Evolutionary conservation across 1,139 yeast species (phyloP).

Genomic region (Protomyces gravidus): DNA sequence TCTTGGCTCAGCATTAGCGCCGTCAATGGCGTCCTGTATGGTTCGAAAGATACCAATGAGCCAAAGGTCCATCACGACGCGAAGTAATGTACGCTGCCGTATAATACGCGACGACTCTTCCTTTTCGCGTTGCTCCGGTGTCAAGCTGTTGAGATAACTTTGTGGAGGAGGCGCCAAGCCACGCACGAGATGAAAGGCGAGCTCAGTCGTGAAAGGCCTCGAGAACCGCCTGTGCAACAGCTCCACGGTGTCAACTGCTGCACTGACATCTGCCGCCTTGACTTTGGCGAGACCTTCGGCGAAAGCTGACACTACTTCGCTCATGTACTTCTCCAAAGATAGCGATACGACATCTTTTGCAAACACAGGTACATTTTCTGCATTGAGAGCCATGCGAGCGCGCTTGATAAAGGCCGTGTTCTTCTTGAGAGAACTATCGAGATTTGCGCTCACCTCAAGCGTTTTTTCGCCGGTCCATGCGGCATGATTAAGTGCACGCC

Average conservation of each 20-base stretch:
- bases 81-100: slow-evolving; percentile 50
- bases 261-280: slow-evolving; percentile 57
- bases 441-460: slow-evolving; percentile 36
- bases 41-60: slow-evolving; percentile 56
- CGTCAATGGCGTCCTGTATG: slow-evolving; percentile 41
- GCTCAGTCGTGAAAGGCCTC: slow-evolving; percentile 32
- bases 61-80: slow-evolving; percentile 60
- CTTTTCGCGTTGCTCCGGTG: slow-evolving; percentile 43
- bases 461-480: slow-evolving; percentile 12
- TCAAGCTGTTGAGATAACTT: slow-evolving; percentile 39
- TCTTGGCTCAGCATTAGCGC: slow-evolving; percentile 18
- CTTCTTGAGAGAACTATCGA: slow-evolving; percentile 77
- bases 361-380: slow-evolving; percentile 49
- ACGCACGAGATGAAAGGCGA: slow-evolving; percentile 52
- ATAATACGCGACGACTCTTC: slow-evolving; percentile 45
- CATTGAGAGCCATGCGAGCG: slow-evolving; percentile 54
- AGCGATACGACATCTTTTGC: slow-evolving; percentile 60
- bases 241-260: slow-evolving; percentile 65
- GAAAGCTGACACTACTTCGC: slow-evolving; percentile 63
- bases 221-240: slow-evolving; percentile 72
- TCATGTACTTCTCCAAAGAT: slow-evolving; percentile 68
- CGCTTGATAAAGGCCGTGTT: slow-evolving; percentile 78
- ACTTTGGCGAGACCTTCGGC: slow-evolving; percentile 60
- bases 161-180: slow-evolving; percentile 47
- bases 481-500: not conserved